A percentile compares a stretch with the other conserved stretches of the same genome.
phyloP scores from a whole-genome alignment of 73 alveolate species.

The Paramecium biaurelia region DNA sequence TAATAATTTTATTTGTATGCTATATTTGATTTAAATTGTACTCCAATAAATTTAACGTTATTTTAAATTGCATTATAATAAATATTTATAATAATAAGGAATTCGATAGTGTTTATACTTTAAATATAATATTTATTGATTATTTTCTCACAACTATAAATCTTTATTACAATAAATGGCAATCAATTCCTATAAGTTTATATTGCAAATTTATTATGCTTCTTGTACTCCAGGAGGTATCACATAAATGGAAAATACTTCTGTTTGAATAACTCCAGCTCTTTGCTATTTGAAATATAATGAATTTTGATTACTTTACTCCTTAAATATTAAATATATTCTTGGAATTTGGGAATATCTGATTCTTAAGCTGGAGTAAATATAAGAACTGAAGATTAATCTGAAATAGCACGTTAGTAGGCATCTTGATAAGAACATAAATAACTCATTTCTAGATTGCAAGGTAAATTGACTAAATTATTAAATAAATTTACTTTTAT shows the following conservation, averaged over 20 bases:
- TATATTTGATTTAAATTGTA: no score
- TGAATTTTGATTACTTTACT: neutral
- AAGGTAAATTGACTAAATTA: neutral
- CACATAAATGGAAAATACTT: neutral
- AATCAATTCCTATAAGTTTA: neutral
- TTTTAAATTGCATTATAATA: neutral
- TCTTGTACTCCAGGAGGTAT: constrained; percentile 32
- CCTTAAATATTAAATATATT: neutral
- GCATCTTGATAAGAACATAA: neutral
- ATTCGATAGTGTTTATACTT: neutral
- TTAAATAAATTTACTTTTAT: neutral
- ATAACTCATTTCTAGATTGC: constrained; percentile 19
- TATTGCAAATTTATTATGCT: neutral
- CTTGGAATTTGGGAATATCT: neutral
- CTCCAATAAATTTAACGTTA: no score
- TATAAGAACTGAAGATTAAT: neutral
- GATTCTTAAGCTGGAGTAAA: constrained; percentile 6
- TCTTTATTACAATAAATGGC: neutral
- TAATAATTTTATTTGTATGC: neutral
- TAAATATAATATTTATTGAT: neutral
- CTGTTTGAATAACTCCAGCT: constrained; percentile 4
- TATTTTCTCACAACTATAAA: neutral
- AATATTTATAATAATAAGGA: neutral
- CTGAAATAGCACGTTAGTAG: neutral
- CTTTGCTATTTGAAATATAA: neutral